phyloP scores from a whole-genome alignment of 768 basidiomycete species.

The Lentinula edodes region DNA sequence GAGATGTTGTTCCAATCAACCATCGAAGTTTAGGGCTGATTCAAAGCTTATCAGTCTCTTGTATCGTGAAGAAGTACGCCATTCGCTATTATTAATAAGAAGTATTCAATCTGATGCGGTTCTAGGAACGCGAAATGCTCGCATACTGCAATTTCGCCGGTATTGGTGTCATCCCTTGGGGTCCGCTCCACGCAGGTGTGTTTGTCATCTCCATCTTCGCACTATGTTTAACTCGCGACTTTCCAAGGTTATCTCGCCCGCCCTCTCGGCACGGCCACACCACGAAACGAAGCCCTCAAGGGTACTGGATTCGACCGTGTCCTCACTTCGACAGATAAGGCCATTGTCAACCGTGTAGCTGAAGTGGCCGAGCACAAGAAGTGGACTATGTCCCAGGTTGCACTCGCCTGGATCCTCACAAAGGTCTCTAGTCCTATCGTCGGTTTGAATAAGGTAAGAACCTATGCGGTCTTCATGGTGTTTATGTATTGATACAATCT shows the following conservation, averaged over 20 bases:
- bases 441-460: background rate
- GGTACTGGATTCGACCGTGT: constrained; percentile 5
- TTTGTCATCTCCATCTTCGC: background rate
- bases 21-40: background rate
- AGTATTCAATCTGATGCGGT: background rate
- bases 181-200: constrained; percentile 24
- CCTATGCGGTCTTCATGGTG: background rate
- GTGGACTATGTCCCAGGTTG: constrained; percentile 19
- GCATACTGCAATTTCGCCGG: constrained; percentile 17
- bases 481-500: background rate
- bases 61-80: constrained; percentile 36
- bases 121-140: constrained; percentile 31
- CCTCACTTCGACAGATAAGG: constrained; percentile 8
- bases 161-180: constrained; percentile 40
- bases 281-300: background rate
- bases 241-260: background rate
- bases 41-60: constrained; percentile 28
- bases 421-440: constrained; percentile 17
- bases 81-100: background rate
- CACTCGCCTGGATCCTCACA: constrained; percentile 21
- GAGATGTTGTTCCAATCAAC: background rate
- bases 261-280: background rate
- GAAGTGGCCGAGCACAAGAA: constrained; percentile 18
- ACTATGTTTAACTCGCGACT: background rate
- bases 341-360: constrained; percentile 12